phyloP scores from a whole-genome alignment of 805 yeast species.

The Millerago galiae region DNA sequence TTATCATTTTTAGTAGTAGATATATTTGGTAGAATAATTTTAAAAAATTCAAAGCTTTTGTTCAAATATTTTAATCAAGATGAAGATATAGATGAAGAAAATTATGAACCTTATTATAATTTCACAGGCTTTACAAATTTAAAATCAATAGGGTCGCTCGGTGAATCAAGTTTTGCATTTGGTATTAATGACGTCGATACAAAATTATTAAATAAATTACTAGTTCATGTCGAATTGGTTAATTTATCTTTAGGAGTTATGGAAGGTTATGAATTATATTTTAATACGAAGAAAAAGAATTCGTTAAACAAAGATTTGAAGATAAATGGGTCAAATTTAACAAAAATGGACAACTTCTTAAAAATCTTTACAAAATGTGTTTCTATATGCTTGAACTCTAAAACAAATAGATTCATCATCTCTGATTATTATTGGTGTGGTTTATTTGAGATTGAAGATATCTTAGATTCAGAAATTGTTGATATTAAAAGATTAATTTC shows the following conservation, averaged over 20 bases:
- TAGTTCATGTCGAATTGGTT: conserved; percentile 21
- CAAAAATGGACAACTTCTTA: conserved; percentile 21
- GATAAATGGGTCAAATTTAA: conserved; percentile 16
- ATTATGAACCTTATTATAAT: conserved; percentile 10
- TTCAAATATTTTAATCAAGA: conserved; percentile 9
- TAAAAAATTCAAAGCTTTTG: conserved; percentile 6
- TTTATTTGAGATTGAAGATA: conserved; percentile 21
- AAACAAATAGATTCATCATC: conserved; percentile 20
- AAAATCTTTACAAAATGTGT: conserved; percentile 23
- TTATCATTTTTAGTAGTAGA: background rate
- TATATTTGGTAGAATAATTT: conserved; percentile 1
- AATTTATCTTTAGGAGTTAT: conserved; percentile 17
- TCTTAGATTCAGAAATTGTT: conserved; percentile 21
- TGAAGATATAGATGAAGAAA: conserved; percentile 9
- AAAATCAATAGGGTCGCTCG: conserved; percentile 22
- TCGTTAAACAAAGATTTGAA: conserved; percentile 3
- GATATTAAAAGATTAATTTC: conserved; percentile 18
- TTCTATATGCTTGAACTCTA: conserved; percentile 22
- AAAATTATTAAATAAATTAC: conserved; percentile 13
- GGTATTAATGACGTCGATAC: conserved; percentile 19
- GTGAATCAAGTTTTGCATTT: conserved; percentile 17
- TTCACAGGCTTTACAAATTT: conserved; percentile 10
- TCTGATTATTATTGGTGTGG: conserved; percentile 24
- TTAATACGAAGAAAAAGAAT: conserved; percentile 13
- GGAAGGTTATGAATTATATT: conserved; percentile 24